These are phyloP conservation scores for Quercus glauca DNA, from an alignment of 306 rosid genomes.

Conservation along the genomic window DNA sequence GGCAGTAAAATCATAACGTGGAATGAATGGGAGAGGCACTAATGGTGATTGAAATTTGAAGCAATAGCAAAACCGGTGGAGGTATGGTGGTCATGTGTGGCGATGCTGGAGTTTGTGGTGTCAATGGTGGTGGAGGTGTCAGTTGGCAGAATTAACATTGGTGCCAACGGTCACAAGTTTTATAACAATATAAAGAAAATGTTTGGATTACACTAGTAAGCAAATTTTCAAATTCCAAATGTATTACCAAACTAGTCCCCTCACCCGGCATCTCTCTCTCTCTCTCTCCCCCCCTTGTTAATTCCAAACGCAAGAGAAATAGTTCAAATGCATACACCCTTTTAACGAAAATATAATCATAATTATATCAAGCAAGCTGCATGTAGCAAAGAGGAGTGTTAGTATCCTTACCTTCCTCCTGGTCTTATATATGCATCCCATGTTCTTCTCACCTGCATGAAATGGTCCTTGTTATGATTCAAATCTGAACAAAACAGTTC, in stretches of 20 bases:
- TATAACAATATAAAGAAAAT: neutral
- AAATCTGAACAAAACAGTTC: neutral
- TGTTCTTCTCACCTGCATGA: constrained; percentile 85
- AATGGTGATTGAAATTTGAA: neutral
- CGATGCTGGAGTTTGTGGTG: neutral
- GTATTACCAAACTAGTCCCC: too few species aligned
- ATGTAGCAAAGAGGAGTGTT: neutral
- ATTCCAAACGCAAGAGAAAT: too few species aligned
- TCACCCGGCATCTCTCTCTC: too few species aligned
- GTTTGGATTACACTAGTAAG: neutral
- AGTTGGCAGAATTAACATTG: neutral
- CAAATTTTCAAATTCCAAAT: neutral
- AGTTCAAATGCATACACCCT: neutral
- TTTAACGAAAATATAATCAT: too few species aligned
- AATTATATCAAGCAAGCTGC: neutral
- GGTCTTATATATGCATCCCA: constrained; percentile 94
- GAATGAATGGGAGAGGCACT: neutral
- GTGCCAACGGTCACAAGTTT: neutral
- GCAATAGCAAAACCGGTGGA: neutral
- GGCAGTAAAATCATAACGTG: neutral
- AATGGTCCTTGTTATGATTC: neutral
- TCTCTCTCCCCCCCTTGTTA: too few species aligned
- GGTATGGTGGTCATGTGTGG: neutral
- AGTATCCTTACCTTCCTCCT: constrained; percentile 76
- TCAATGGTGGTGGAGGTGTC: neutral